Evolutionary conservation across 306 rosid species (phyloP).

Genomic region (Pyrus betulifolia): DNA sequence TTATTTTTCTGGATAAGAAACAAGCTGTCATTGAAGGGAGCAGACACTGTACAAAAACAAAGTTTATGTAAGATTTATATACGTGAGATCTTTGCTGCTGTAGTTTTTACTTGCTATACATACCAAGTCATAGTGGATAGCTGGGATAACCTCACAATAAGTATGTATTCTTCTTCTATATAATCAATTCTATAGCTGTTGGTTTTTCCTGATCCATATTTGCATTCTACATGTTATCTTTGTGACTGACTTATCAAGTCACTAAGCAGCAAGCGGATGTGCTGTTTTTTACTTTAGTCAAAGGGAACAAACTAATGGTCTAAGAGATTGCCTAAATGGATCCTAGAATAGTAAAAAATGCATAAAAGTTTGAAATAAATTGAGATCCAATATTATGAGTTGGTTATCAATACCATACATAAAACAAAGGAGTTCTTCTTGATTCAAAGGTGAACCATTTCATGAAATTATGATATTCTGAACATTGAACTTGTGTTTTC

Average conservation of each 20-base stretch:
- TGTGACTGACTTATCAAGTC: neutral
- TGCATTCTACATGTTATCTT: neutral
- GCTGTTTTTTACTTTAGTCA: neutral
- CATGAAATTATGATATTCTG: neutral
- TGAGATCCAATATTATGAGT: neutral
- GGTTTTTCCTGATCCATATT: neutral
- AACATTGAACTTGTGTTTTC: neutral
- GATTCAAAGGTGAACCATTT: neutral
- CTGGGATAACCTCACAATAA: slow-evolving; percentile 64
- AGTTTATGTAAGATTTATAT: too few relatives aligned
- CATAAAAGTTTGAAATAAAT: neutral
- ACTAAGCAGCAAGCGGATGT: neutral
- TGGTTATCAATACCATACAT: neutral
- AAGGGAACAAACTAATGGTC: neutral
- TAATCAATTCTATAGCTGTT: neutral
- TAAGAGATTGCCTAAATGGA: neutral
- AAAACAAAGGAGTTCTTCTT: neutral
- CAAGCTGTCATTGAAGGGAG: too few relatives aligned
- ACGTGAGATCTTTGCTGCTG: too few relatives aligned
- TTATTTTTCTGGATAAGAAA: too few relatives aligned
- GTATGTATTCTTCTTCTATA: slow-evolving; percentile 33
- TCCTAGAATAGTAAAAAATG: neutral
- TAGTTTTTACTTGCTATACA: too few relatives aligned
- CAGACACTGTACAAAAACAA: too few relatives aligned
- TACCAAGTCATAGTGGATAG: slow-evolving; percentile 68